Evolutionary conservation across 495 filamentous ascomycete species (phyloP), one percentile per base, ranked within the genome.

Genomic region (Glarea lozoyensis): DNA sequence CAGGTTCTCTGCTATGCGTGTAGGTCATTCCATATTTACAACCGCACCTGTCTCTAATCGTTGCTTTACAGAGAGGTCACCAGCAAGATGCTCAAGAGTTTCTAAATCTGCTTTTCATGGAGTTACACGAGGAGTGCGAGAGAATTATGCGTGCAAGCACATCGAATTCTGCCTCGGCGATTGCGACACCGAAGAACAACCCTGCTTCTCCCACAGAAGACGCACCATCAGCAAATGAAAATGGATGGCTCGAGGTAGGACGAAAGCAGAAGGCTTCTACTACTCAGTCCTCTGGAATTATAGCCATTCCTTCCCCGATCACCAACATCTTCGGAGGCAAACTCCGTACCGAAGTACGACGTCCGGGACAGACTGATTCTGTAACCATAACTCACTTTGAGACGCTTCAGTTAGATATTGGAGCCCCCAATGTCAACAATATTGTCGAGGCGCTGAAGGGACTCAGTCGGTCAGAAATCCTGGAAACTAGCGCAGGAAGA

Each of bases 31-130:
- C n/a, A n/a, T n/a, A n/a, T n/a, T n/a, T n/a, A n/a, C n/a, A 36
- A 10, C 33, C 9, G 11, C 15, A 4, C 16, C 25, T 38, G 9
- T 40, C 4, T 5, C 18, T 19, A 13, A 11, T 20, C 6, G 25
- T 52, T 23, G 32, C 12, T 17, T 9, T 43, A 10, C 38, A 56
- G 50, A 82, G 88, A 37, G 92, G 92, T 1, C 93, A 97, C 45
- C 92, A 98, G 58, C 89, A 98, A 70, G 92, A 98, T 66, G 93
- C 93, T 7, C 87, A 98, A 58, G 92, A 98, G 49, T 98, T 98
- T 60, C 68, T 98, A 5, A 93, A 92, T 0, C 96, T 97, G 52
- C 70, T 97, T 27, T 70, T 98, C 6, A 88, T 94, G 52, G 85
- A 86, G 38, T 75, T 98, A 33, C 89, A 97, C 55, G 88, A 96